Conservation (phyloP, 2,329 filamentous ascomycete species). For the Colletotrichum phormii region DNA sequence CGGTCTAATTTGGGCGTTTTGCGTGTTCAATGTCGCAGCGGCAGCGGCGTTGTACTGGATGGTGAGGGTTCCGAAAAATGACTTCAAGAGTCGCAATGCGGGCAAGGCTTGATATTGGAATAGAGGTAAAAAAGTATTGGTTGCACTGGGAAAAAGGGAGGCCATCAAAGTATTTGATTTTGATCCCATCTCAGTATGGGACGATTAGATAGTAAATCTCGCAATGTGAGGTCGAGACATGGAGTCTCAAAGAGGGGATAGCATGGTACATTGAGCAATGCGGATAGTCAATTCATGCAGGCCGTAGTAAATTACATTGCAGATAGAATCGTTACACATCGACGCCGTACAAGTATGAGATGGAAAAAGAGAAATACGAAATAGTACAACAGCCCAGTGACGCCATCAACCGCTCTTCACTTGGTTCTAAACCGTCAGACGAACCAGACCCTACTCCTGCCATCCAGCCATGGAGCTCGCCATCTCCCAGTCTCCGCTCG, state of each 20-base stretch:
- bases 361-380: not conserved
- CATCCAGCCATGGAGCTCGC: conserved; percentile 35
- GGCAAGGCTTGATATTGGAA: not conserved
- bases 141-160: not conserved
- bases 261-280: not conserved
- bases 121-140: rapidly evolving
- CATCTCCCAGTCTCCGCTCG: conserved; percentile 49
- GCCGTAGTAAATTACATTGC: conserved; percentile 21
- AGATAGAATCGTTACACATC: not conserved
- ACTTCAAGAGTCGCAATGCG: conserved; percentile 12
- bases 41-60: conserved; percentile 62
- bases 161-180: not conserved
- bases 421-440: not conserved
- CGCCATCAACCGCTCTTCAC: not conserved
- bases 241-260: not conserved
- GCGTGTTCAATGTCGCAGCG: conserved; percentile 60
- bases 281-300: conserved; percentile 3
- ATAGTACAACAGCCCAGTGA: not conserved
- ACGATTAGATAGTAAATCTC: not conserved
- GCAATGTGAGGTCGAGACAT: too few species aligned
- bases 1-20: conserved; percentile 64
- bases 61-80: conserved; percentile 46
- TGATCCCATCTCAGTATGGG: not conserved
- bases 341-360: conserved; percentile 1
- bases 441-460: conserved; percentile 16